Percentiles rank a stretch among this genome's conserved stretches.
These are phyloP conservation scores for Stagonosporopsis chrysanthemi DNA, from an alignment of 2,329 filamentous ascomycete genomes.

Conservation along the genomic window DNA sequence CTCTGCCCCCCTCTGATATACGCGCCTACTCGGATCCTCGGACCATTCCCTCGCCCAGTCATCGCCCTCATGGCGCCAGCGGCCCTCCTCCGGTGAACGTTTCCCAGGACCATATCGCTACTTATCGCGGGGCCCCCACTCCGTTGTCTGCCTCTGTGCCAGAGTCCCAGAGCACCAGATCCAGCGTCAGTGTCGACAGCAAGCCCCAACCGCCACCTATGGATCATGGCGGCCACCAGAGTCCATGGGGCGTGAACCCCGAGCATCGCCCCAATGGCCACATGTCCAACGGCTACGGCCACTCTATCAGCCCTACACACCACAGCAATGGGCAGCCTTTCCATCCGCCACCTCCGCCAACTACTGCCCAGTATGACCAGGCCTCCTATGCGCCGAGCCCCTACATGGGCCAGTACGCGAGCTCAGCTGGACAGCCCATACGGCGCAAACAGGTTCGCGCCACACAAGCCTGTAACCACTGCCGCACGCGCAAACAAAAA, in stretches of 20 bases:
- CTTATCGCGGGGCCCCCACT: conserved; percentile 43
- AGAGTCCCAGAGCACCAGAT: conserved; percentile 35
- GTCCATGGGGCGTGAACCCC: conserved; percentile 41
- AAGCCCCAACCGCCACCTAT: conserved; percentile 43
- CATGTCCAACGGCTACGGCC: conserved; percentile 44
- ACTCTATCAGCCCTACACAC: conserved; percentile 41
- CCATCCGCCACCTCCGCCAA: conserved; percentile 34
- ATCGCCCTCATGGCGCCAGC: conserved; percentile 47
- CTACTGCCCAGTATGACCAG: conserved; percentile 41
- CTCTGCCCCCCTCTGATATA: conserved; percentile 44
- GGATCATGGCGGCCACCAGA: conserved; percentile 47
- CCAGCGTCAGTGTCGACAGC: conserved; percentile 38
- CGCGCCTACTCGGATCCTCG: conserved; percentile 44
- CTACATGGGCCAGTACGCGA: conserved; percentile 42
- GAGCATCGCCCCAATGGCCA: conserved; percentile 46
- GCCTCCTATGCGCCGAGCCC: conserved; percentile 35
- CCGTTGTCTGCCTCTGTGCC: conserved; percentile 35
- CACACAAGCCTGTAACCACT: conserved; percentile 70
- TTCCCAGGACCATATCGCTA: conserved; percentile 44
- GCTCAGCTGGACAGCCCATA: conserved; percentile 31
- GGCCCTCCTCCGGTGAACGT: conserved; percentile 42
- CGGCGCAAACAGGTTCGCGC: conserved; percentile 49
- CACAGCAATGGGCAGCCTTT: conserved; percentile 40
- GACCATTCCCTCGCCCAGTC: conserved; percentile 43
- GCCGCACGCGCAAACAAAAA: conserved; percentile 52